Base-by-base conservation (phyloP, 2,329 filamentous ascomycete species). In the Phyllachora maydis region DNA sequence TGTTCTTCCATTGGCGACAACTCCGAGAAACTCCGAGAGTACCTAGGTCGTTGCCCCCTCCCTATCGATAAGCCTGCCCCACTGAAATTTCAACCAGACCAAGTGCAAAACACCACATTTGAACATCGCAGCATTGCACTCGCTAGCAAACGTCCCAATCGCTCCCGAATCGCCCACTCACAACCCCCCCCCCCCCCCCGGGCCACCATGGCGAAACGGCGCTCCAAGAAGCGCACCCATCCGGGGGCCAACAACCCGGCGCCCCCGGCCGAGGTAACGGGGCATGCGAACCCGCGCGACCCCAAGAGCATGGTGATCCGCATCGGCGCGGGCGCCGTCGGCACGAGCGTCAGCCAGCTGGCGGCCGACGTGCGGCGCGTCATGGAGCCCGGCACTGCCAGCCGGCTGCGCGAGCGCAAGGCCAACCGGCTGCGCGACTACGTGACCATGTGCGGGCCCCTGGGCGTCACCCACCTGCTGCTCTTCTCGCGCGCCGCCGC, bases 281-380 rank as follows among this genome's bases (percentile, higher is more conserved):
- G 65, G 27, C 67, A 70, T 47, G 62, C 66, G 28, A 63, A 69
- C 13, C 59, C 63, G 25, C 67, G 70, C 33, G 62, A 70, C 24
- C 88, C 88, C 16, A 93, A 93, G 60, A 90, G 76, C 45, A 93
- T 98, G 85, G 85, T 98, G 28, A 92, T 98, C 48, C 78, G 88
- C 36, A 83, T 93, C 39, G 88, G 88, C 38, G 85, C 83, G 37
- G 77, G 82, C 39, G 79, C 93, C 43, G 81, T 98, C 24, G 88
- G 88, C 28, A 68, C 79, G 29, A 91, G 77, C 45, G 65, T 98
- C 38, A 85, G 74, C 45, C 83, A 95, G 51, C 58, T 98, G 36
- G 83, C 85, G 12, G 71, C 76, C 36, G 88, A 98, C 52, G 77
- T 95, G 28, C 71, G 88, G 37, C 62, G 63, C 26, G 85, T 95